phyloP scores from a whole-genome alignment of 129 eudicot species.

The Chrysanthemum makinoi region DNA sequence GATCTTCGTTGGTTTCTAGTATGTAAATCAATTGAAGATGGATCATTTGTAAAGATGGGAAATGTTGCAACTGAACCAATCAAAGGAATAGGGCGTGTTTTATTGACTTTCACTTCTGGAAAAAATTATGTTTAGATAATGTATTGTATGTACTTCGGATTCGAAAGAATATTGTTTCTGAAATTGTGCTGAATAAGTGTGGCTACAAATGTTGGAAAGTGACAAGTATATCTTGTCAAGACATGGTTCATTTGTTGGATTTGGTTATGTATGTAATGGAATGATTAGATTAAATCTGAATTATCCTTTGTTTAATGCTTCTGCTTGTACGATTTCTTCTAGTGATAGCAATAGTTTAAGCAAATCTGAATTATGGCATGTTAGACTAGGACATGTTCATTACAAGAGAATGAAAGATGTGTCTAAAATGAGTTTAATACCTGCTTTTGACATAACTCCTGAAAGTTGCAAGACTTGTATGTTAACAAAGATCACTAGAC shows the following conservation, averaged over 20 bases:
- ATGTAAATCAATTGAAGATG: not conserved
- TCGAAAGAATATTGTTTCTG: not conserved
- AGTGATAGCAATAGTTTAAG: not conserved
- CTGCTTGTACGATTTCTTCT: not conserved
- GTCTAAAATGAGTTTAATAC: not conserved
- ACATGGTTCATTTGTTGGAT: not conserved
- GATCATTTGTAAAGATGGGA: not conserved
- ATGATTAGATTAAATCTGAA: no score
- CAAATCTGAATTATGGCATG: not conserved
- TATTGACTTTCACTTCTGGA: not conserved
- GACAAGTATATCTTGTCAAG: no score
- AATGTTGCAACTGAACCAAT: not conserved
- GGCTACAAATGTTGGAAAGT: not conserved
- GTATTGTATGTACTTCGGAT: not conserved
- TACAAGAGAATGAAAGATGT: not conserved
- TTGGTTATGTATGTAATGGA: not conserved
- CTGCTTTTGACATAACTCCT: not conserved
- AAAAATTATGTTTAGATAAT: not conserved
- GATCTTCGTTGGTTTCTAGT: not conserved
- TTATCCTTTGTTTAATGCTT: not conserved
- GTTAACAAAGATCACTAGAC: slow-evolving; percentile 1
- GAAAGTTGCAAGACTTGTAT: not conserved
- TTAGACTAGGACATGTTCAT: not conserved
- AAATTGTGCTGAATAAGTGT: not conserved
- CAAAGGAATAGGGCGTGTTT: not conserved